Base-by-base conservation (phyloP, 768 basidiomycete species). In the Paxillus rubicundulus region DNA sequence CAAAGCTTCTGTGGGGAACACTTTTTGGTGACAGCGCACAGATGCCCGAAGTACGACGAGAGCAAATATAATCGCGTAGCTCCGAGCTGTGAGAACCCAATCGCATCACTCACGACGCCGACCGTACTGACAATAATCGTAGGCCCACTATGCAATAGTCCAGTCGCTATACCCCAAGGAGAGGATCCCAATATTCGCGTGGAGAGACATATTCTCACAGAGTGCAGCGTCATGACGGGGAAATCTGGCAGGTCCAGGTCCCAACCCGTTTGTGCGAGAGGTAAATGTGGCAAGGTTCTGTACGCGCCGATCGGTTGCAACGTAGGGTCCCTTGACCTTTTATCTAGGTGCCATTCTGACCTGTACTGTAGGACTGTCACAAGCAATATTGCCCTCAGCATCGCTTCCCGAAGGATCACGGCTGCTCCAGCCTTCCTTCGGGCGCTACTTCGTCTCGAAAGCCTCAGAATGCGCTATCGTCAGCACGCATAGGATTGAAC, bases 101-200 rank as follows among this genome's bases (percentile, higher is more conserved):
- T 27, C 32, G 13, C n/a, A 42, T 24, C 40, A 37, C 24, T 21
- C 1, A 32, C 17, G 20, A 9, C 18, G 14, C 36, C 42, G 0
- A n/a, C 16, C 39, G 10, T 32, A 39, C 53, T 53, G 46, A 62
- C 40, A 32, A 18, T 41, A 42, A 2, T 56, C 42, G 28, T 52
- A 86, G 88, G 88, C 60, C 91, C 91, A 4, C 69, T 93, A 21
- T 94, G 92, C 72, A 83, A 82, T 55, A 77, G 70, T 3, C 89
- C 89, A 1, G 82, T 93, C 9, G 82, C 88, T 3, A 80, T 92
- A 45, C 82, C 81, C n/a, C 82, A 77, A 0, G 86, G 86, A 24
- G 82, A 89, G 65, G 87, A 93, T 61, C 88, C 90, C 10, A 93
- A 93, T 59, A 69, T 82, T 38, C 80, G 84, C 44, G 91, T 94